A percentile compares a stretch with the other conserved stretches of the same genome.
Conservation (phyloP, 148 eudicot species). For the Hydrangea macrophylla region DNA sequence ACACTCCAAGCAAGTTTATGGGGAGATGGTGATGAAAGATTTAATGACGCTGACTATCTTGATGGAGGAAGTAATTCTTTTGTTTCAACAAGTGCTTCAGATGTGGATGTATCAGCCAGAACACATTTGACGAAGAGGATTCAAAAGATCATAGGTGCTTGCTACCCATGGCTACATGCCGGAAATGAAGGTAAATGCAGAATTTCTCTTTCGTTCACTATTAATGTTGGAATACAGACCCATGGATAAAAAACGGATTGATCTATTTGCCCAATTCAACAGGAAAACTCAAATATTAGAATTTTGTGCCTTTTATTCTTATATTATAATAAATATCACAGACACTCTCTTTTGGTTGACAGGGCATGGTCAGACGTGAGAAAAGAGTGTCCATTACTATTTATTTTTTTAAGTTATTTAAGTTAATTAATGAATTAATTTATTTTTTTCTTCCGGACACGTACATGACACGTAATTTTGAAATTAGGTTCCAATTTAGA, state of each 20-base stretch:
- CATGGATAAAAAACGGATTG: neutral
- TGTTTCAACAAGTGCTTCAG: conserved; percentile 47
- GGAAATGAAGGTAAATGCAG: conserved; percentile 76
- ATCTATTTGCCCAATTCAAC: neutral
- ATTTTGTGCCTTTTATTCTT: neutral
- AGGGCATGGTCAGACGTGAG: too few species aligned
- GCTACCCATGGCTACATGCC: conserved; percentile 93
- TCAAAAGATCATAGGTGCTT: conserved; percentile 63
- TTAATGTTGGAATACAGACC: neutral
- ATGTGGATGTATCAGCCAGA: conserved; percentile 49
- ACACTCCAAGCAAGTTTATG: conserved; percentile 89
- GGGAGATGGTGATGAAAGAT: conserved; percentile 72
- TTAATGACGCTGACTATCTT: conserved; percentile 46
- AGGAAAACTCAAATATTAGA: neutral
- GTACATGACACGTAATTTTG: too few species aligned
- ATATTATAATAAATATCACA: neutral
- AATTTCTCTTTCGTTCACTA: conserved; percentile 1
- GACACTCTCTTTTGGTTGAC: too few species aligned
- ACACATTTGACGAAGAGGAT: conserved; percentile 47
- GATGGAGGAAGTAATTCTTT: conserved; percentile 48
- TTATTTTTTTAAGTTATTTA: too few species aligned
- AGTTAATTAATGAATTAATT: too few species aligned
- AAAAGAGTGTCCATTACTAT: too few species aligned
- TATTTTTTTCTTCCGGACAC: too few species aligned
- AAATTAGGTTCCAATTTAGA: too few species aligned